phyloP scores from a whole-genome alignment of 345 rosid genomes.

The Eucalyptus sp. region DNA sequence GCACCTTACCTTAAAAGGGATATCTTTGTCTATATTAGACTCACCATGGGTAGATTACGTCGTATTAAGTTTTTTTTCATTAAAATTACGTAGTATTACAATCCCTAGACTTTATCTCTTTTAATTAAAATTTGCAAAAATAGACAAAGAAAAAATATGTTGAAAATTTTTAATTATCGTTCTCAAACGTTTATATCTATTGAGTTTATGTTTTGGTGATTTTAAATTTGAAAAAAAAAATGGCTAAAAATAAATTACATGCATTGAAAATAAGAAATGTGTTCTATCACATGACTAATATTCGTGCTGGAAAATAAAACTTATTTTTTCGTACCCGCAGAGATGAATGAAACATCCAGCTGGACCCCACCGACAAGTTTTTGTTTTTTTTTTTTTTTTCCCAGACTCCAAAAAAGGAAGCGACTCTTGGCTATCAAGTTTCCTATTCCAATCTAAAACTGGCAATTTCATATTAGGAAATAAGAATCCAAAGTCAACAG shows the following conservation, averaged over 20 bases:
- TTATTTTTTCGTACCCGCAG: not conserved
- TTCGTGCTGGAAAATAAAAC: fast-evolving
- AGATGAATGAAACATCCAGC: not conserved
- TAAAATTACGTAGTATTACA: not conserved
- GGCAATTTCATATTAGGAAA: not conserved
- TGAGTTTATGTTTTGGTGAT: not conserved
- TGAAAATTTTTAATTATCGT: fast-evolving
- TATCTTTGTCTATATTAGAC: not conserved
- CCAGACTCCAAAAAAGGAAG: not conserved
- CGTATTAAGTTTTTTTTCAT: not conserved
- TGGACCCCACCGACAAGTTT: not conserved
- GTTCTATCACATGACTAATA: not conserved
- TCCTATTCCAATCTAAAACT: not conserved
- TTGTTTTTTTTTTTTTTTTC: too few species aligned
- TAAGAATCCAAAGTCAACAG: not conserved
- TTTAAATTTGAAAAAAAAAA: not conserved
- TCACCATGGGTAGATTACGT: not conserved
- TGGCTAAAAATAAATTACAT: not conserved
- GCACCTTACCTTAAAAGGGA: not conserved
- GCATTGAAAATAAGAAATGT: too few species aligned
- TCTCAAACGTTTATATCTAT: not conserved
- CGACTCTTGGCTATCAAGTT: not conserved
- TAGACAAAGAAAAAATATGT: not conserved
- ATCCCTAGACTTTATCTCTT: not conserved
- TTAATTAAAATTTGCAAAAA: not conserved